Base-by-base conservation (phyloP, 441 rosid genomes). In the Bruguiera hainesii region DNA sequence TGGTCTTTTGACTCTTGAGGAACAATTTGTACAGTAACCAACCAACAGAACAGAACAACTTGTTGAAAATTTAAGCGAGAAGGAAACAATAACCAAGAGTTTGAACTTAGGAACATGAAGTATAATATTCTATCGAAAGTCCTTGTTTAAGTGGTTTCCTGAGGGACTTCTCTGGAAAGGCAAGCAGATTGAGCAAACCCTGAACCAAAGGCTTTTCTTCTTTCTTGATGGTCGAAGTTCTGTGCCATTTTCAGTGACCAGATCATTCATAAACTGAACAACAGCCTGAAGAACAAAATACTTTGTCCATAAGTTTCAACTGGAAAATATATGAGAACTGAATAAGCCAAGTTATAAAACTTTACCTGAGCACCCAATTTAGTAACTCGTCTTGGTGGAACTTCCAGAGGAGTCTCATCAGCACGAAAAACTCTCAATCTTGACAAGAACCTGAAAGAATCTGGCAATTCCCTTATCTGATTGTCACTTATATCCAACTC, bases 401-500 rank as follows among this genome's bases (percentile, higher is more conserved):
- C 75, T 80, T 84, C 86, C 61, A 87, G 64, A 9, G 93, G 90
- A 68, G 89, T 85, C 76, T 84, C 90, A 59, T 81, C 81, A 0
- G 85, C 83, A 2, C 58, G 75, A 4, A 87, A 81, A 35, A 82
- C 80, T 61, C 83, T 73, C 74, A 87, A 49, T 37, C 81, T 84
- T 1, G 85, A 72, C 68, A 87, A 64, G 48, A 81, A 56, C 72
- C 88, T 55, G 59, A 87, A 84, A 18, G 93, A 82, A 63, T 84
- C 89, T 0, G 93, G 93, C 60, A 85, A 61, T 20, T 51, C 66
- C 62, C 84, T 70, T 60, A 87, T 85, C 66, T 87, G 90, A 64
- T 84, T 73, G 56, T 81, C 86, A 64, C 88, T 80, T 73, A 88
- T 85, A 71, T 88, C 90, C 79, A 88, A 66, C 76, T 84, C 89